Percentiles rank a stretch among this genome's conserved stretches.
phyloP scores from a whole-genome alignment of 164 flowering plant genomes.

The Magnolia officinalis region DNA sequence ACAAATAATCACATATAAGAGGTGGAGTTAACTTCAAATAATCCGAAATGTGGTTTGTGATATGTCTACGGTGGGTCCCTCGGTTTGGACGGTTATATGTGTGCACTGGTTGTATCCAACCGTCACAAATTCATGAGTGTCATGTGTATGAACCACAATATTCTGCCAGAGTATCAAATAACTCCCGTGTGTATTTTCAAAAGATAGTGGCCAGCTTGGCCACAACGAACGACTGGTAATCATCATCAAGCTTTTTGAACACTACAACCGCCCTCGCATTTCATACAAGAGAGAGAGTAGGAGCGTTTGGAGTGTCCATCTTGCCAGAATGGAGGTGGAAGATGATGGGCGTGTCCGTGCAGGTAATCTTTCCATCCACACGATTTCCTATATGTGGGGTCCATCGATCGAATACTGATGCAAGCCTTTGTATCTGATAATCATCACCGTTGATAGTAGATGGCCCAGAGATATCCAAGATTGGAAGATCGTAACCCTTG shows the following conservation, averaged over 20 bases:
- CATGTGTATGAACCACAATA: too few species aligned
- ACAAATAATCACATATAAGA: too few species aligned
- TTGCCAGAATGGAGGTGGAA: slow-evolving; percentile 4
- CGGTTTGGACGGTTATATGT: too few species aligned
- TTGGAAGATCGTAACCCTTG: background rate
- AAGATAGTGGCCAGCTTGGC: slow-evolving; percentile 1
- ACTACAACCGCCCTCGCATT: background rate
- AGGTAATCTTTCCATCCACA: slow-evolving; percentile 4
- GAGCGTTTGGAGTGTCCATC: background rate
- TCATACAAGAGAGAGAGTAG: background rate
- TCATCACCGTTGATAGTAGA: background rate
- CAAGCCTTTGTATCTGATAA: too few species aligned
- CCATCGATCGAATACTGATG: background rate
- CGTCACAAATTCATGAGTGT: too few species aligned
- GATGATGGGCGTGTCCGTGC: slow-evolving; percentile 13
- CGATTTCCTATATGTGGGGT: background rate
- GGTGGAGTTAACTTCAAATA: too few species aligned
- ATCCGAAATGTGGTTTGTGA: too few species aligned
- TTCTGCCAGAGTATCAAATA: too few species aligned
- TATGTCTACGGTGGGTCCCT: too few species aligned
- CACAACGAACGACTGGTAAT: background rate
- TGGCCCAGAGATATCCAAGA: background rate
- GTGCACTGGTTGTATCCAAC: too few species aligned
- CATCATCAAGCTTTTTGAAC: background rate
- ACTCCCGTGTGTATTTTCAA: background rate